Evolutionary conservation across 768 basidiomycete species (phyloP).

Genomic region (Plicaturopsis crispa): DNA sequence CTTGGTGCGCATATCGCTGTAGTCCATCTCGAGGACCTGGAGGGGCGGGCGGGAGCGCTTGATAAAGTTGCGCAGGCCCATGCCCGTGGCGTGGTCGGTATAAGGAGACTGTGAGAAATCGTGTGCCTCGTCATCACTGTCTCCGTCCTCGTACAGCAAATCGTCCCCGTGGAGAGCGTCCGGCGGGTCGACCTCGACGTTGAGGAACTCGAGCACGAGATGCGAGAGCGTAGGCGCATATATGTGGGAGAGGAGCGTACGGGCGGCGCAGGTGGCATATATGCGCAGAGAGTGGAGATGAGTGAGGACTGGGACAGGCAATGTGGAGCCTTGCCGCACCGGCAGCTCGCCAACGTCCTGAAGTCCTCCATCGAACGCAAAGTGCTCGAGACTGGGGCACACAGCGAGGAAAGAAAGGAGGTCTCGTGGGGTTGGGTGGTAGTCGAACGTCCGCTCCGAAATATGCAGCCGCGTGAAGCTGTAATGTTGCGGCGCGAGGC

Average conservation of each 20-base stretch:
- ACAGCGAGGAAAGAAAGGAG: conserved; percentile 54
- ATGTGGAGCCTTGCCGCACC: conserved; percentile 9
- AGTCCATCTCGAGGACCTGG: conserved; percentile 66
- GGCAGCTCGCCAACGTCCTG: conserved; percentile 30
- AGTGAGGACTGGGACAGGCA: conserved; percentile 45
- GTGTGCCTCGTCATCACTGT: conserved; percentile 64
- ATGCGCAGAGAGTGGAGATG: conserved; percentile 50
- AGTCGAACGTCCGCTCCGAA: conserved; percentile 34
- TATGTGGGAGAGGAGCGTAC: conserved; percentile 59
- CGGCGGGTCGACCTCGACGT: conserved; percentile 42
- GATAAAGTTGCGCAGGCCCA: conserved; percentile 67
- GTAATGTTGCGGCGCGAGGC: conserved; percentile 41
- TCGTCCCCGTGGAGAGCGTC: conserved; percentile 22
- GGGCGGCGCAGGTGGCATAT: conserved; percentile 52
- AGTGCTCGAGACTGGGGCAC: conserved; percentile 53
- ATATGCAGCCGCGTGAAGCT: conserved; percentile 53
- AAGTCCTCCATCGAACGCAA: conserved; percentile 49
- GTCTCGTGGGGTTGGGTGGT: conserved; percentile 35
- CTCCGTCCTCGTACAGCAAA: conserved; percentile 44
- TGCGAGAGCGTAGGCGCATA: conserved; percentile 50
- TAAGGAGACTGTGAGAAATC: conserved; percentile 74
- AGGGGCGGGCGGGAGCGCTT: conserved; percentile 56
- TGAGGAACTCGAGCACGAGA: conserved; percentile 60
- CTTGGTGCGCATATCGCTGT: conserved; percentile 78
- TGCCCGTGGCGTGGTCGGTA: conserved; percentile 73